Evolutionary conservation across 2,329 filamentous ascomycete genomes (phyloP).

Genomic region (Phoma herbarum): DNA sequence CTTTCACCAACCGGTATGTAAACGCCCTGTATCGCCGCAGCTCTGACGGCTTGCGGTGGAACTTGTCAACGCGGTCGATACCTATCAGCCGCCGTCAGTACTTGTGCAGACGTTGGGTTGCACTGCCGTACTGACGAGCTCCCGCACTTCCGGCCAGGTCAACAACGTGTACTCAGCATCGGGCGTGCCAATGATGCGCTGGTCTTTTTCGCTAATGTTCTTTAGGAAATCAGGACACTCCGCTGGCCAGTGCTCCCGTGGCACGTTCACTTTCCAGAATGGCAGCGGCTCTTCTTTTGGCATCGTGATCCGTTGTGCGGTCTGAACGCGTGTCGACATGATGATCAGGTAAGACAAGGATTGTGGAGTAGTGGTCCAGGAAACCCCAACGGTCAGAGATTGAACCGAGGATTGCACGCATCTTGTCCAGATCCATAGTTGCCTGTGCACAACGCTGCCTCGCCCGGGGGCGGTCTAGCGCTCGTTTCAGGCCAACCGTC

Average conservation of each 20-base stretch:
- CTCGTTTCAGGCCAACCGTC: slow-evolving; percentile 16
- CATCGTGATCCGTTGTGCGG: slow-evolving; percentile 26
- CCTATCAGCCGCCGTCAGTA: slow-evolving; percentile 45
- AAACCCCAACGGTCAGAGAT: slow-evolving; percentile 21
- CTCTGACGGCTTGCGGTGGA: slow-evolving; percentile 79
- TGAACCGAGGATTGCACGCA: slow-evolving; percentile 11
- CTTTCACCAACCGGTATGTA: slow-evolving; percentile 67
- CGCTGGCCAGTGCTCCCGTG: slow-evolving; percentile 65
- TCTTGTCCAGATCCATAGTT: slow-evolving; percentile 7
- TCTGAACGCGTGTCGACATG: slow-evolving; percentile 14
- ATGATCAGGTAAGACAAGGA: slow-evolving; percentile 23
- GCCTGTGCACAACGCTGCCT: slow-evolving; percentile 12
- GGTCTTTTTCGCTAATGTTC: slow-evolving; percentile 72
- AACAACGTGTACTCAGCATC: slow-evolving; percentile 71
- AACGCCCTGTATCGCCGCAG: slow-evolving; percentile 80
- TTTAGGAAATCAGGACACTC: slow-evolving; percentile 77
- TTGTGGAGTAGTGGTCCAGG: slow-evolving; percentile 19
- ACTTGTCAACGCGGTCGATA: slow-evolving; percentile 75
- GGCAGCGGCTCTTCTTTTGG: slow-evolving; percentile 56
- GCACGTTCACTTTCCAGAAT: slow-evolving; percentile 87
- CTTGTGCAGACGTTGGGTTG: slow-evolving; percentile 5
- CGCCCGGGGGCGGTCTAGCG: slow-evolving; percentile 13
- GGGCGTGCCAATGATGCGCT: slow-evolving; percentile 72
- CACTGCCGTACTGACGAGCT: slow-evolving; percentile 58
- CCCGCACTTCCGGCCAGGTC: slow-evolving; percentile 74